Evolutionary conservation across 2,329 filamentous ascomycete species (phyloP), one percentile per base, ranked within the genome.

Genomic region (Calonectria henricotiae): DNA sequence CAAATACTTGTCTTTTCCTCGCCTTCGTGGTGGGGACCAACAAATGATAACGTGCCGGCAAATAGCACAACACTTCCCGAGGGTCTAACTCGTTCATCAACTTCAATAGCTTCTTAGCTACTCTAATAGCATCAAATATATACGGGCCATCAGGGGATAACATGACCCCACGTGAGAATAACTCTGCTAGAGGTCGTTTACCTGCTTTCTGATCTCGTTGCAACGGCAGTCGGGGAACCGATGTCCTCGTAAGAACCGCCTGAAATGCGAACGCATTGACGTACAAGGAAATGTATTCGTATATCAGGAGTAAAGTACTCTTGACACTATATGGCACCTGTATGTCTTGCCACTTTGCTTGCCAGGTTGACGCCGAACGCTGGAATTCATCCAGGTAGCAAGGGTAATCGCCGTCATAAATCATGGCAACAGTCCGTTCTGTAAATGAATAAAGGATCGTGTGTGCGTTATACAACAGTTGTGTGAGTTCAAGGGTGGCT

Each of bases 51-150:
- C 51, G 51, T 27, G 51, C 37, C 6, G 51, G 51, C 13, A 58
- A 15, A 15, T 58, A 58, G 7, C 51, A 58, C 12, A 58, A 11
- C 2, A 58, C 35, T 2, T 25, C 51, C 1, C 32, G 32, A 7
- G 51, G 51, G 7, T 58, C 35, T 25, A 58, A 32, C 3, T 11
- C 51, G 23, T 58, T 58, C 32, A 58, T 58, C 32, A 58, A 4
- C 20, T 17, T 25, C 20, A 58, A 27, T 15, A 58, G 3, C n/a
- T 27, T 58, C 6, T 58, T 58, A 13, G 51, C 51, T n/a, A 32
- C 51, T 27, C 41, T 62, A 11, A 62, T 62, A n/a, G 60, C 60
- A 17, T 62, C 60, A n/a, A 62, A 62, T 35, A 62, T 46, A 11
- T 46, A 62, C 2, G 39, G 39, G 3, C 60, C 60, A 47, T 62